A percentile compares a stretch with the other conserved stretches of the same genome.
These are phyloP conservation scores for Leccinum variicolor DNA, from an alignment of 768 basidiomycete genomes.

Conservation along the genomic window DNA sequence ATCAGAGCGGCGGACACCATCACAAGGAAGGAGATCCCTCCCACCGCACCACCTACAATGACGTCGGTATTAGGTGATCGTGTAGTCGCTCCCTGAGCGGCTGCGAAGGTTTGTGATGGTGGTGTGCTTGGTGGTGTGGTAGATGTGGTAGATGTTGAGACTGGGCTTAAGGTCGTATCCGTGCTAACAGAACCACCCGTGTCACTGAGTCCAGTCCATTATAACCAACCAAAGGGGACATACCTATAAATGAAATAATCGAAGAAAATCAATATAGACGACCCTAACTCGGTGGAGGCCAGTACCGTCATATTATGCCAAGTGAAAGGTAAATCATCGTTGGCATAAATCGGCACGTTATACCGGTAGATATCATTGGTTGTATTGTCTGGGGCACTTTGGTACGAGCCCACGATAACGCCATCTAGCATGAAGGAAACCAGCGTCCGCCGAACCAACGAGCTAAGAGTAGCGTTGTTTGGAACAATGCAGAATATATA, in stretches of 20 bases:
- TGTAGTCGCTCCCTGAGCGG: not conserved
- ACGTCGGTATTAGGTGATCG: not conserved
- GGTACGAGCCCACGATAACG: not conserved
- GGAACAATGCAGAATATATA: constrained; percentile 20
- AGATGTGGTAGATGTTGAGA: too few species aligned
- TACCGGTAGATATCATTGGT: constrained; percentile 4
- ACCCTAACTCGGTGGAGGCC: not conserved
- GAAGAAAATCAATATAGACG: constrained; percentile 9
- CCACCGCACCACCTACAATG: constrained; percentile 10
- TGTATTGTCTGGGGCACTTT: not conserved
- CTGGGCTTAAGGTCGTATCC: too few species aligned
- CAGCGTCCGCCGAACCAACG: not conserved
- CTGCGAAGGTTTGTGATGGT: not conserved
- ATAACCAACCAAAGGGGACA: not conserved
- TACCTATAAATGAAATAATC: constrained; percentile 22
- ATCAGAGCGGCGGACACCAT: not conserved
- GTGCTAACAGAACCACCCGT: too few species aligned
- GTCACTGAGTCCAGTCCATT: too few species aligned
- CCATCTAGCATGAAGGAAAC: constrained; percentile 10
- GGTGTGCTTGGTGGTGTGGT: not conserved
- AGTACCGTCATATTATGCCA: constrained; percentile 7
- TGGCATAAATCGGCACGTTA: constrained; percentile 12
- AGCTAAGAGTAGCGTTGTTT: not conserved
- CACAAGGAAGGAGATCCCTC: not conserved
- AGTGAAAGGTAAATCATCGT: constrained; percentile 2